Percentiles rank a stretch among this genome's conserved stretches.
These are phyloP conservation scores for Pelargonium myrrhifolium DNA, from an alignment of 441 rosid species.

Conservation along the genomic window DNA sequence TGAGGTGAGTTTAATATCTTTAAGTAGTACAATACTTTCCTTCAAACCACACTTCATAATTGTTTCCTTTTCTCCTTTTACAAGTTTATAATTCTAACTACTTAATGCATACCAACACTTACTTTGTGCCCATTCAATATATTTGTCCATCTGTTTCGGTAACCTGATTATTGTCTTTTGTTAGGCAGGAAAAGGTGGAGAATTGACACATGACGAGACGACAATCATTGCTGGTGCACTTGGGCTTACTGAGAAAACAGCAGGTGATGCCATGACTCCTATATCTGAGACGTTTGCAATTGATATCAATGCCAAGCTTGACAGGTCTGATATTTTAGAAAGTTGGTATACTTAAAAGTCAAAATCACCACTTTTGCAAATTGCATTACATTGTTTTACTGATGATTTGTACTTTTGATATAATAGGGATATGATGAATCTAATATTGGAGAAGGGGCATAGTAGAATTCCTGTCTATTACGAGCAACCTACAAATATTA, in stretches of 20 bases:
- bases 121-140: background rate
- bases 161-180: background rate
- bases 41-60: background rate
- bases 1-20: conserved; percentile 15
- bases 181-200: conserved; percentile 96
- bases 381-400: background rate
- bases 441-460: conserved; percentile 83
- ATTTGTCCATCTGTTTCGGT: background rate
- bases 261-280: conserved; percentile 80
- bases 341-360: conserved; percentile 1
- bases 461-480: conserved; percentile 85
- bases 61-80: background rate
- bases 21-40: background rate
- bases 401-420: conserved; percentile 21
- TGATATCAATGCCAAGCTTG: conserved; percentile 66
- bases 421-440: conserved; percentile 68
- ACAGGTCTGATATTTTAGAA: conserved; percentile 35
- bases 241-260: conserved; percentile 71
- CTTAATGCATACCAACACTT: background rate
- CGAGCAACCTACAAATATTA: conserved; percentile 71
- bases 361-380: too few species aligned
- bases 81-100: background rate
- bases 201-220: conserved; percentile 78
- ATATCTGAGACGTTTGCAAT: conserved; percentile 64
- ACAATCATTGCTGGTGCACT: conserved; percentile 94